A percentile compares a stretch with the other conserved stretches of the same genome.
These are phyloP conservation scores for Ceratocystis alfenasii DNA, from an alignment of 2,329 filamentous ascomycete species.

Conservation along the genomic window DNA sequence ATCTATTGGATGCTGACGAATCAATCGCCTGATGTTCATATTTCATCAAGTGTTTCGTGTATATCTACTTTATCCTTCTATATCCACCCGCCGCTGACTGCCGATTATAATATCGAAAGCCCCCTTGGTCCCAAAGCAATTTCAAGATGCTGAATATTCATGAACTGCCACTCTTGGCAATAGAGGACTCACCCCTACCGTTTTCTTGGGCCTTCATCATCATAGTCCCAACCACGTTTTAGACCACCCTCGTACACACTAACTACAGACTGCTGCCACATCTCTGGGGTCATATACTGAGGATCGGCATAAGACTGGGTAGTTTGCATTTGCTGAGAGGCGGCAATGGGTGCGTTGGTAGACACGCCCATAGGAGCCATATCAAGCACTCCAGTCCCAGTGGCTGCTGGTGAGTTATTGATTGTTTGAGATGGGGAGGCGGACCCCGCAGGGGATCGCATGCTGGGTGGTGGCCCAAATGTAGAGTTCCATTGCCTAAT, in stretches of 20 bases:
- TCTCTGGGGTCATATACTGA: conserved; percentile 54
- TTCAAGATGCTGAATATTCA: neutral
- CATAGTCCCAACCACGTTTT: conserved; percentile 51
- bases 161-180: neutral
- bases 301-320: conserved; percentile 38
- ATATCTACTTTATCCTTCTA: neutral
- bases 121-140: neutral
- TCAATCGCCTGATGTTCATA: neutral
- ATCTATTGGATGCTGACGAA: neutral
- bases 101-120: neutral
- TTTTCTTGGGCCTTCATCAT: conserved; percentile 29
- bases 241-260: conserved; percentile 55
- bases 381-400: neutral
- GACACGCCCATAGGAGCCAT: conserved; percentile 13
- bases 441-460: conserved; percentile 15
- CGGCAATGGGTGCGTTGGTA: conserved; percentile 26
- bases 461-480: conserved; percentile 46
- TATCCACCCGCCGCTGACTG: neutral
- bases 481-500: conserved; percentile 85
- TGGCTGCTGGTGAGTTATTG: conserved; percentile 25
- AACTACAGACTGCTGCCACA: conserved; percentile 63
- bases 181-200: conserved; percentile 12
- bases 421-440: conserved; percentile 36
- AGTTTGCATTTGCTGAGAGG: conserved; percentile 31
- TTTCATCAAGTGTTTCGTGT: neutral